Evolutionary conservation across 768 basidiomycete species (phyloP).

Genomic region (Suillus discolor): DNA sequence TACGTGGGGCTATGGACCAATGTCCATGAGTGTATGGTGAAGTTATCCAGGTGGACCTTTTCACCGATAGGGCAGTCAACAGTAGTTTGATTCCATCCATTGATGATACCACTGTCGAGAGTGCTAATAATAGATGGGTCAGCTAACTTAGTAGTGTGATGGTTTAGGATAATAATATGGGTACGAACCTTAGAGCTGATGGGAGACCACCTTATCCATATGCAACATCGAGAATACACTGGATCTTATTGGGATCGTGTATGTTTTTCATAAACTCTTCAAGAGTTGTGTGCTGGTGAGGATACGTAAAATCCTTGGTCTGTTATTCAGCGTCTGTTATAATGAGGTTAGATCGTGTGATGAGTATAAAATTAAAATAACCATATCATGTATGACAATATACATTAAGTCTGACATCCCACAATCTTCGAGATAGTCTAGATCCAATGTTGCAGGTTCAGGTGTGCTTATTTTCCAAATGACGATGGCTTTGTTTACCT

Average conservation of each 20-base stretch:
- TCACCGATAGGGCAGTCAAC: background rate
- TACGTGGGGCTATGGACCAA: background rate
- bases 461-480: too few relatives aligned
- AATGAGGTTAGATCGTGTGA: background rate
- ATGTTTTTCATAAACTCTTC: background rate
- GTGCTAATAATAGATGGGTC: background rate
- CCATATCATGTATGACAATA: too few relatives aligned
- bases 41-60: background rate
- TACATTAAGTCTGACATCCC: too few relatives aligned
- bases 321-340: background rate
- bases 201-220: background rate
- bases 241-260: background rate
- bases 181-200: background rate
- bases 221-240: background rate
- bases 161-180: background rate
- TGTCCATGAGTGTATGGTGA: background rate
- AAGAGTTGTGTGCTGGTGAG: background rate
- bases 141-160: fast-evolving
- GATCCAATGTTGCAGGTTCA: too few relatives aligned
- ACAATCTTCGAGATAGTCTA: too few relatives aligned
- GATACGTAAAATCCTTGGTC: background rate
- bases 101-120: background rate
- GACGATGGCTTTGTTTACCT: too few relatives aligned
- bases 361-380: too few relatives aligned
- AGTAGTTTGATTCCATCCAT: background rate